Conservation (phyloP, 176 grass and related monocot species). For the Oryza australiensis region DNA sequence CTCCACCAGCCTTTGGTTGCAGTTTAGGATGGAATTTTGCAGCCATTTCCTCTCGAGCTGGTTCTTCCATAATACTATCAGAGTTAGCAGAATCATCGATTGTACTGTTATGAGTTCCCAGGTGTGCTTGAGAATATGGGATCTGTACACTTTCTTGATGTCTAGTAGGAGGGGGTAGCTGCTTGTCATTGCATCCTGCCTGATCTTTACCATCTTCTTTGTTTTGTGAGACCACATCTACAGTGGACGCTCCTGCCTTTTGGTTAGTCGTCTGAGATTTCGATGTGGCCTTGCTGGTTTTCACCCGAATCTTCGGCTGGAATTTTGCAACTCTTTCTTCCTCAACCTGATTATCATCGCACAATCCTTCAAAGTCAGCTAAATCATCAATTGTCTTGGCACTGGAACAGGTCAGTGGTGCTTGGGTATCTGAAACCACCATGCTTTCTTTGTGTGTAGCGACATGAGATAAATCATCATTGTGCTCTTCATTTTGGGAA, state of each 20-base stretch:
- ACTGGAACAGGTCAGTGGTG: slow-evolving; percentile 1
- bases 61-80: not conserved
- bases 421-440: slow-evolving; percentile 34
- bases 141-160: slow-evolving; percentile 19
- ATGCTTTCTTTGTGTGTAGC: slow-evolving; percentile 28
- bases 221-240: not conserved
- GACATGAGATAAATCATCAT: not conserved
- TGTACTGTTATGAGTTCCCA: not conserved
- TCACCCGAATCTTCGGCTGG: slow-evolving; percentile 22
- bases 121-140: slow-evolving; percentile 28
- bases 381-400: slow-evolving; percentile 37
- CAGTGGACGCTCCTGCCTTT: slow-evolving; percentile 11
- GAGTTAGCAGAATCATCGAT: not conserved
- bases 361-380: slow-evolving; percentile 31
- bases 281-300: slow-evolving; percentile 19
- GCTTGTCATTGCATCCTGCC: not conserved
- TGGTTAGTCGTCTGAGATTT: slow-evolving; percentile 28
- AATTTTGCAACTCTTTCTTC: slow-evolving; percentile 39
- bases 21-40: slow-evolving; percentile 9
- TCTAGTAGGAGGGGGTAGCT: slow-evolving; percentile 3
- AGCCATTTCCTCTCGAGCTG: slow-evolving; percentile 30
- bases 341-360: slow-evolving; percentile 28
- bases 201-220: slow-evolving; percentile 19
- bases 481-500: slow-evolving; percentile 24
- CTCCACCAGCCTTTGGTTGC: not conserved